Evolutionary conservation across 768 basidiomycete genomes (phyloP).

Genomic region (Leucosporidium creatinivorum): DNA sequence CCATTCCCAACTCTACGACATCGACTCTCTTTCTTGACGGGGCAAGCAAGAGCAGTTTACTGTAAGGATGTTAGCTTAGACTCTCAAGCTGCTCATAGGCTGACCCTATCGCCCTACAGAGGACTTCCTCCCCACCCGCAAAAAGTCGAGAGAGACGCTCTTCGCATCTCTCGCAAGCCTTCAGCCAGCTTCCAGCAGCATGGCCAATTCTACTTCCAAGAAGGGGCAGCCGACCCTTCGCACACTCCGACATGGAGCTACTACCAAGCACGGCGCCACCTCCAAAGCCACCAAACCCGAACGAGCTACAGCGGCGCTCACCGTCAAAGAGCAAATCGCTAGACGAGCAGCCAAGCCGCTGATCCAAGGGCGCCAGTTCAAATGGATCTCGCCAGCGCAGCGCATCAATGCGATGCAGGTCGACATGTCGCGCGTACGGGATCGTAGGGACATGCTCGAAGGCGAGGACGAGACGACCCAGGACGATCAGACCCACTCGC

Average conservation of each 20-base stretch:
- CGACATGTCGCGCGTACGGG: slow-evolving; percentile 25
- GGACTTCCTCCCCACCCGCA: no score
- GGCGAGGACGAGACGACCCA: slow-evolving; percentile 18
- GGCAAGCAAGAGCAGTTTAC: neutral
- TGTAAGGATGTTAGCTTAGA: neutral
- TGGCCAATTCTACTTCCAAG: slow-evolving; percentile 10
- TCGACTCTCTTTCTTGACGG: neutral
- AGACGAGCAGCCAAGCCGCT: slow-evolving; percentile 21
- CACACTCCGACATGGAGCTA: slow-evolving; percentile 18
- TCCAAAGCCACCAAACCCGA: slow-evolving; percentile 9
- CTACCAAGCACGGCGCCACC: neutral
- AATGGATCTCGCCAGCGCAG: slow-evolving; percentile 22
- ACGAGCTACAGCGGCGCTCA: slow-evolving; percentile 25
- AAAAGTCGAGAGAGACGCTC: no score
- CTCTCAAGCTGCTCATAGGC: no score
- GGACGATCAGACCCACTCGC: slow-evolving; percentile 38
- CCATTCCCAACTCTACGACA: no score
- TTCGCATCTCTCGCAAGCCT: neutral
- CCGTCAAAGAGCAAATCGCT: slow-evolving; percentile 27
- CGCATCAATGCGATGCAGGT: slow-evolving; percentile 27
- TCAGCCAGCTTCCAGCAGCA: neutral
- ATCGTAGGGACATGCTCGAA: slow-evolving; percentile 29
- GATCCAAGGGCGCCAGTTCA: slow-evolving; percentile 28
- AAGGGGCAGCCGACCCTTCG: slow-evolving; percentile 17
- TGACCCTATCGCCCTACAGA: no score